Evolutionary conservation across 2,329 filamentous ascomycete species (phyloP).

Genomic region (Nigrograna mackinnonii): DNA sequence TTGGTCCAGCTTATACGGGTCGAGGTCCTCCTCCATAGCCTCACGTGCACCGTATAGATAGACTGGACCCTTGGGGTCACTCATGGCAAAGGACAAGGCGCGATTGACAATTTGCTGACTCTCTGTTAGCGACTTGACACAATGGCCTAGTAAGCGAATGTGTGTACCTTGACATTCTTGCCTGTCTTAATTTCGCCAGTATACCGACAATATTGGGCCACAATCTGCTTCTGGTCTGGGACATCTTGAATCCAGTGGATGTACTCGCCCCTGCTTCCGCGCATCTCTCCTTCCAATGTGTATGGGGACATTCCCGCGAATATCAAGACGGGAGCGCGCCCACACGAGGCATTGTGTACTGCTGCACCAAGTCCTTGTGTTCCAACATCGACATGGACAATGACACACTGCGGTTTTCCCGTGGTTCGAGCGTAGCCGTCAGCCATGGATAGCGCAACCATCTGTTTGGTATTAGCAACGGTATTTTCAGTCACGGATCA

Average conservation of each 20-base stretch:
- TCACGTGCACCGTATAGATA: conserved; percentile 80
- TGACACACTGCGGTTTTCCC: conserved; percentile 73
- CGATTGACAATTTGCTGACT: conserved; percentile 76
- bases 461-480: conserved; percentile 51
- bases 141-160: not conserved
- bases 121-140: conserved; percentile 6
- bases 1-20: conserved; percentile 62
- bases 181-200: conserved; percentile 81
- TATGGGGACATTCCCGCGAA: conserved; percentile 79
- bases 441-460: conserved; percentile 84
- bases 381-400: conserved; percentile 81
- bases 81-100: conserved; percentile 79
- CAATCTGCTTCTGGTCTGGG: conserved; percentile 78
- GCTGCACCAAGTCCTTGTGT: conserved; percentile 78
- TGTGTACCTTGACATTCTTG: conserved; percentile 69
- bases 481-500: not conserved
- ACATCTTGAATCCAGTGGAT: conserved; percentile 89
- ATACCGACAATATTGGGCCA: conserved; percentile 85
- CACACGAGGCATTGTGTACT: conserved; percentile 77
- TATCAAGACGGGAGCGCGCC: conserved; percentile 74
- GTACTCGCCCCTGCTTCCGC: conserved; percentile 73
- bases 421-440: conserved; percentile 75
- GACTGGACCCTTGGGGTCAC: conserved; percentile 76
- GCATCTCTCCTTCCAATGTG: conserved; percentile 76
- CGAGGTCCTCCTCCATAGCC: conserved; percentile 80